These are phyloP conservation scores for Solanum pinnatisectum DNA, from an alignment of 257 asterid genomes.

Conservation along the genomic window DNA sequence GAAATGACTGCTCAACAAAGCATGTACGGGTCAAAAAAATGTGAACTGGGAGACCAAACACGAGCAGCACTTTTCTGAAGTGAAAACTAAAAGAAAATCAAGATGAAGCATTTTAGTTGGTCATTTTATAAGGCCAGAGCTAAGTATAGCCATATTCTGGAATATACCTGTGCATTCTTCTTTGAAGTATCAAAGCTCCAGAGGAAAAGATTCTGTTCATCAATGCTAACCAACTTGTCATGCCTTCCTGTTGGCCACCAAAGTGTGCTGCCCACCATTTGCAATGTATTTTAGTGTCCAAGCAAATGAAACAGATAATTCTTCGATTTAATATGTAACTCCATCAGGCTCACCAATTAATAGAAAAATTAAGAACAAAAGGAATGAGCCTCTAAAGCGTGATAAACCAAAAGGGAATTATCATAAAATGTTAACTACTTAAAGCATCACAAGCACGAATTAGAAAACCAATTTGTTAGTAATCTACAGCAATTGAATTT, in stretches of 20 bases:
- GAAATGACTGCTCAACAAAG: neutral
- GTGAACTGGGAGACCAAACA: neutral
- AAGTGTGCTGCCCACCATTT: slow-evolving; percentile 46
- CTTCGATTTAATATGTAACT: neutral
- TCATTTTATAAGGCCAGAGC: neutral
- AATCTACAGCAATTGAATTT: too few species aligned
- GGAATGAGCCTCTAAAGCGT: neutral
- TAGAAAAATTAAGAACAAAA: neutral
- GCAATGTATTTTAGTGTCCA: slow-evolving; percentile 13
- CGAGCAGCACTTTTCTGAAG: neutral
- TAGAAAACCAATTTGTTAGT: neutral
- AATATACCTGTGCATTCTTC: slow-evolving; percentile 83
- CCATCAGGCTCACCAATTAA: neutral
- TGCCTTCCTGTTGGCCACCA: slow-evolving; percentile 99
- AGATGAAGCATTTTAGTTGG: neutral
- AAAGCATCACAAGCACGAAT: neutral
- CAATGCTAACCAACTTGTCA: slow-evolving; percentile 84
- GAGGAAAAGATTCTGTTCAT: slow-evolving; percentile 72
- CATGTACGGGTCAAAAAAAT: neutral
- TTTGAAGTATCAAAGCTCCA: slow-evolving; percentile 88
- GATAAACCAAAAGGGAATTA: neutral
- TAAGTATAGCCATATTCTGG: neutral
- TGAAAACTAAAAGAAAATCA: neutral
- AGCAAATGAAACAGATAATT: neutral
- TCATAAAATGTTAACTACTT: neutral